Evolutionary conservation across 495 filamentous ascomycete genomes (phyloP), one percentile per base, ranked within the genome.

Genomic region (Podospora didyma): DNA sequence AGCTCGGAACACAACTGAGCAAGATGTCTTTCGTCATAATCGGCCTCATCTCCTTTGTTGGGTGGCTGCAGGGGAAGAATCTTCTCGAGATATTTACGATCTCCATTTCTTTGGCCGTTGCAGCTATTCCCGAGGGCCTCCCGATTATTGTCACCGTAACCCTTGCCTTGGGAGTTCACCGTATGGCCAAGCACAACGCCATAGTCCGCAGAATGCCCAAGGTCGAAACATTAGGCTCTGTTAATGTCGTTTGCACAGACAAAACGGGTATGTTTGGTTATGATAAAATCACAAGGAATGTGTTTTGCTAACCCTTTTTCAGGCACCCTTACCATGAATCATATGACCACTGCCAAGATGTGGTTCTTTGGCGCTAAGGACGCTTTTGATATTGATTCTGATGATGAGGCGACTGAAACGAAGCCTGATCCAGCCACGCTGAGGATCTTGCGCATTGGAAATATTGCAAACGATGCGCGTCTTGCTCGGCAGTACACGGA

Each of bases 101-200:
- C 68, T 95, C 91, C 20, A 94, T 99, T 39, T 97, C 93, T 7
- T 82, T 99, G 28, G 94, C 94, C 12, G 94, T 99, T 16, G 94
- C 94, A 10, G 94, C 94, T 21, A 98, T 98, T 67, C 94, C 94
- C 0, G 94, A 98, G 76, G 94, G 94, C 11, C 80, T 98, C 17
- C 95, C 94, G 7, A 97, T 97, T 62, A 97, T 97, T 66, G 95
- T 99, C 22, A 97, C 94, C 0, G 94, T 97, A 21, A 97, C 95
- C 0, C 79, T 99, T 42, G 94, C 94, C 24, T 73, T 99, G 17
- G 95, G 94, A 1, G 95, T 97, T 21, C 82, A 97, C 60, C 85
- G 93, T 23, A 99, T 99, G 94, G 91, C 93, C 41, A 89, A 86
- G 59, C 80, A 91, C 59, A 88, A 93, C 47, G 94, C 94, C 4